Evolutionary conservation across 129 eudicot genomes (phyloP).

Genomic region (Centella asiatica): DNA sequence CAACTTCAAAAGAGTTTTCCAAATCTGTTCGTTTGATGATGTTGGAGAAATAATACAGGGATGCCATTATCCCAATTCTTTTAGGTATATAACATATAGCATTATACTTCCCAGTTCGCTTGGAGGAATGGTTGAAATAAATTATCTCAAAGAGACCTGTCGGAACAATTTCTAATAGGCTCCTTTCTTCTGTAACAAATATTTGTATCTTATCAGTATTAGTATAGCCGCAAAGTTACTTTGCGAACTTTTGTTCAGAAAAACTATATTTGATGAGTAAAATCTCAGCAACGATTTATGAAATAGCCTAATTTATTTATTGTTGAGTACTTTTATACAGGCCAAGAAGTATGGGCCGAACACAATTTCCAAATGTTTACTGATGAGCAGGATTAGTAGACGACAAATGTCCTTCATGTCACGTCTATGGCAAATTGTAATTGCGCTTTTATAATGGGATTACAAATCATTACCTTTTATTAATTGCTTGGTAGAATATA

Average conservation of each 20-base stretch:
- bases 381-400: too few species aligned
- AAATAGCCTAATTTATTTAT: too few species aligned
- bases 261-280: too few species aligned
- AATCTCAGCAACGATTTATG: too few species aligned
- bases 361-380: too few species aligned
- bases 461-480: too few species aligned
- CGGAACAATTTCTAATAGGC: neutral
- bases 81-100: constrained; percentile 12
- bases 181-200: neutral
- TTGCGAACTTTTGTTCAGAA: too few species aligned
- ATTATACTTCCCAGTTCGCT: neutral
- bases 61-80: constrained; percentile 9
- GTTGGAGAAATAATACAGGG: constrained; percentile 7
- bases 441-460: too few species aligned
- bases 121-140: neutral
- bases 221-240: neutral
- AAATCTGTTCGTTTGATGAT: constrained; percentile 2
- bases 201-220: constrained; percentile 5
- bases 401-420: too few species aligned
- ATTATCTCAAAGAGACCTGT: neutral
- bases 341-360: too few species aligned
- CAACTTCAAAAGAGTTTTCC: constrained; percentile 3
- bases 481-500: neutral
- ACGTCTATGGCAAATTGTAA: too few species aligned
- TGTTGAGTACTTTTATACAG: too few species aligned